Evolutionary conservation across 805 yeast species (phyloP).

Genomic region (Metschnikowia kunwiensis): DNA sequence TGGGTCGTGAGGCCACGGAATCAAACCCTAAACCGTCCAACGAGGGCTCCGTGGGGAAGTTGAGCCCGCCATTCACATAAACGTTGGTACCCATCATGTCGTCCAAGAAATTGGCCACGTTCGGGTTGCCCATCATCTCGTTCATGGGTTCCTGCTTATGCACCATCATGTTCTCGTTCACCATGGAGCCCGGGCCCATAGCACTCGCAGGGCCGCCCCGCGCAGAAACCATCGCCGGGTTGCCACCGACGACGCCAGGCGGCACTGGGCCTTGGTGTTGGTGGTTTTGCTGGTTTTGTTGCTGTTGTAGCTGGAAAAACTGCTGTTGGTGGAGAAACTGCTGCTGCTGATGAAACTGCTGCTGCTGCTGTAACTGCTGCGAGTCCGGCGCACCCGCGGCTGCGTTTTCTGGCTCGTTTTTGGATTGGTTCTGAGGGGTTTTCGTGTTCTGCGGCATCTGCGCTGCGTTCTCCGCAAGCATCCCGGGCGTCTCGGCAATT

Average conservation of each 20-base stretch:
- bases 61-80: slow-evolving; percentile 4
- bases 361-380: no score
- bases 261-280: slow-evolving; percentile 4
- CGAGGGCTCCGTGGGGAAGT: slow-evolving; percentile 2
- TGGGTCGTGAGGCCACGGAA: slow-evolving; percentile 2
- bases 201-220: neutral
- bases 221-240: neutral
- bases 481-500: neutral
- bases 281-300: slow-evolving; percentile 4
- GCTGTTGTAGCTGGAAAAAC: slow-evolving; percentile 1
- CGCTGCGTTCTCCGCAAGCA: neutral
- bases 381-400: neutral
- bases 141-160: slow-evolving; percentile 3
- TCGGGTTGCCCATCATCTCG: slow-evolving; percentile 3
- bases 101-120: slow-evolving; percentile 6
- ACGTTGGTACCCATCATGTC: slow-evolving; percentile 3
- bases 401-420: neutral
- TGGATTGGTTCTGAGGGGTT: neutral
- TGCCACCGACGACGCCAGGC: slow-evolving; percentile 1
- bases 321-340: slow-evolving; percentile 10
- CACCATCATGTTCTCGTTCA: neutral
- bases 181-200: neutral
- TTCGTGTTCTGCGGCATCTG: slow-evolving; percentile 1
- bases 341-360: slow-evolving; percentile 7
- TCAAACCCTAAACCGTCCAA: slow-evolving; percentile 8